phyloP scores from a whole-genome alignment of 768 basidiomycete genomes.

The Termitomyces sp. region DNA sequence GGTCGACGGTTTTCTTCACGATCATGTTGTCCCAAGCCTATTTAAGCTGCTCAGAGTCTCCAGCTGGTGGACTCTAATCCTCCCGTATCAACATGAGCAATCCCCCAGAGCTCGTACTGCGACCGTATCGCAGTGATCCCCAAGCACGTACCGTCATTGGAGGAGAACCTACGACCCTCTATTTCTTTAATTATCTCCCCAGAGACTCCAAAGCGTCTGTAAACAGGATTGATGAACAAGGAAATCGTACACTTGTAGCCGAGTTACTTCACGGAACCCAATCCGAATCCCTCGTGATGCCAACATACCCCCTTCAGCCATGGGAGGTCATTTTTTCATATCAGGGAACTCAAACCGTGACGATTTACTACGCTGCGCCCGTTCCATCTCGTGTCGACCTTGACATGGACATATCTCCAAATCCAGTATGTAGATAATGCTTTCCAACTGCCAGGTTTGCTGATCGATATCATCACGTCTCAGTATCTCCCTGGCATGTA shows the following conservation, averaged over 20 bases:
- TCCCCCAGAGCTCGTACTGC: not conserved
- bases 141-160: not conserved
- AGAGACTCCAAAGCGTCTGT: fast-evolving
- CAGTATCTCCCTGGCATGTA: not conserved
- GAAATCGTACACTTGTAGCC: not conserved
- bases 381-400: not conserved
- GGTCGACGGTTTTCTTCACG: not conserved
- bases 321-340: constrained; percentile 4
- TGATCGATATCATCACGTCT: not conserved
- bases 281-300: fast-evolving
- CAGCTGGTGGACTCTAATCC: not conserved
- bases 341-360: not conserved
- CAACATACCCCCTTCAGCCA: constrained; percentile 2
- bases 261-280: too few relatives aligned
- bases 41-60: not conserved
- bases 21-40: not conserved
- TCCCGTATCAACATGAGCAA: not conserved
- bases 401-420: not conserved
- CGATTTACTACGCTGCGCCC: constrained; percentile 1
- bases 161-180: not conserved
- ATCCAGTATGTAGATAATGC: not conserved
- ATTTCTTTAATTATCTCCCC: not conserved
- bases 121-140: not conserved
- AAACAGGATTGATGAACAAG: not conserved
- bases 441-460: not conserved